Percentiles rank a stretch among this genome's conserved stretches.
Conservation (phyloP, 257 asterid genomes). For the Linaria vulgaris region DNA sequence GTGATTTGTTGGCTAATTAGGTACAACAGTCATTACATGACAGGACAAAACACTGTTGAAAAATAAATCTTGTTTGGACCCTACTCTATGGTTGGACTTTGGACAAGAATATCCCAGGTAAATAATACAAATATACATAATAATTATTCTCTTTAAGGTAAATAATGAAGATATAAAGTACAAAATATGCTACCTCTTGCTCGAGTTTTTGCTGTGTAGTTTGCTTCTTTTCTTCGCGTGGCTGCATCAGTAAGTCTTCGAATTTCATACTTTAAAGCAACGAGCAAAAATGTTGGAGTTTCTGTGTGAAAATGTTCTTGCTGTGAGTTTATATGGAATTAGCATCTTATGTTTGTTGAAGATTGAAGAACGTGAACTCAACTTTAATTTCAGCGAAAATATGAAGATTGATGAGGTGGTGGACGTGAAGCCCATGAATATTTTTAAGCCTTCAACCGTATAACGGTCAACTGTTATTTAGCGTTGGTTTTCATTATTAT, state of each 20-base stretch:
- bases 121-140: too few species aligned
- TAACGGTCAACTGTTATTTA: conserved; percentile 12
- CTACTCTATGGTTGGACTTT: too few species aligned
- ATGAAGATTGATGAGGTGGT: conserved; percentile 31
- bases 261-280: conserved; percentile 57
- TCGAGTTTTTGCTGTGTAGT: conserved; percentile 43
- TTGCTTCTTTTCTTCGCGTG: conserved; percentile 46
- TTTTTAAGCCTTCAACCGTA: conserved; percentile 38
- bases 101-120: too few species aligned
- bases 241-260: conserved; percentile 88
- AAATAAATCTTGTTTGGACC: too few species aligned
- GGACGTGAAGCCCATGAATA: conserved; percentile 64
- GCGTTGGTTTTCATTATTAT: neutral
- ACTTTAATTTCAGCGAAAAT: conserved; percentile 20
- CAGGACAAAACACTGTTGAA: too few species aligned
- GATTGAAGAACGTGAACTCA: conserved; percentile 20
- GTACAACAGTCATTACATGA: too few species aligned
- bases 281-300: too few species aligned
- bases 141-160: too few species aligned
- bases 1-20: neutral
- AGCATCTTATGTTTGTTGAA: neutral
- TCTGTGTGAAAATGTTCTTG: too few species aligned
- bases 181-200: conserved; percentile 43
- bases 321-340: too few species aligned
- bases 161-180: too few species aligned